A percentile compares a stretch with the other conserved stretches of the same genome.
Evolutionary conservation across 805 yeast species (phyloP).

Genomic region (Pichia cephalocereana): DNA sequence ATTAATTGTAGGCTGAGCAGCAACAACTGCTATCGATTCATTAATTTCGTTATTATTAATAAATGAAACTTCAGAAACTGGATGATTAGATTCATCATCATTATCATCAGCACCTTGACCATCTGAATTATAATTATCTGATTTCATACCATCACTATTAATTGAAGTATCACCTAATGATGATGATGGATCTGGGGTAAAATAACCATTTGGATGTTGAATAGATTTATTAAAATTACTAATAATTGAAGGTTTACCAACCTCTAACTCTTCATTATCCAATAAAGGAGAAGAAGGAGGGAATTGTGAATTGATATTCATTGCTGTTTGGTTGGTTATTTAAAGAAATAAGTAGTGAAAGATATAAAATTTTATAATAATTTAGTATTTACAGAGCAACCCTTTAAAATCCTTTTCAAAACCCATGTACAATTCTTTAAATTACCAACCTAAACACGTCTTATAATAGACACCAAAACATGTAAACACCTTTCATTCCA

Average conservation of each 20-base stretch:
- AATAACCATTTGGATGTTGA: constrained; percentile 30
- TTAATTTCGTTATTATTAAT: background rate
- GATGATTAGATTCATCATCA: background rate
- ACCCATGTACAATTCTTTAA: no score
- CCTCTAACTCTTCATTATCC: constrained; percentile 3
- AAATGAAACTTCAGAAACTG: background rate
- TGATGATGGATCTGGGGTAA: constrained; percentile 69
- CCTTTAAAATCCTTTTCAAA: no score
- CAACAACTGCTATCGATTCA: background rate
- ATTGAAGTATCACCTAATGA: constrained; percentile 30
- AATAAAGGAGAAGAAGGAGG: constrained; percentile 29
- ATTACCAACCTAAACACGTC: no score
- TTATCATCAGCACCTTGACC: background rate
- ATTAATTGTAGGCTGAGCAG: background rate
- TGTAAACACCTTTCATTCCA: no score
- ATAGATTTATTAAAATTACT: constrained; percentile 7
- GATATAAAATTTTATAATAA: no score
- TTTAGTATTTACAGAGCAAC: no score
- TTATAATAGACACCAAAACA: no score
- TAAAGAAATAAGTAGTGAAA: no score
- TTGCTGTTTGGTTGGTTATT: background rate
- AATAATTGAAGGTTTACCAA: background rate
- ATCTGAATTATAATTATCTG: background rate
- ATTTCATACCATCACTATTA: background rate
- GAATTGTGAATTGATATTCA: constrained; percentile 15